These are phyloP conservation scores for Dactylellina parvicollis DNA, from an alignment of 2,329 filamentous ascomycete species.

Conservation along the genomic window DNA sequence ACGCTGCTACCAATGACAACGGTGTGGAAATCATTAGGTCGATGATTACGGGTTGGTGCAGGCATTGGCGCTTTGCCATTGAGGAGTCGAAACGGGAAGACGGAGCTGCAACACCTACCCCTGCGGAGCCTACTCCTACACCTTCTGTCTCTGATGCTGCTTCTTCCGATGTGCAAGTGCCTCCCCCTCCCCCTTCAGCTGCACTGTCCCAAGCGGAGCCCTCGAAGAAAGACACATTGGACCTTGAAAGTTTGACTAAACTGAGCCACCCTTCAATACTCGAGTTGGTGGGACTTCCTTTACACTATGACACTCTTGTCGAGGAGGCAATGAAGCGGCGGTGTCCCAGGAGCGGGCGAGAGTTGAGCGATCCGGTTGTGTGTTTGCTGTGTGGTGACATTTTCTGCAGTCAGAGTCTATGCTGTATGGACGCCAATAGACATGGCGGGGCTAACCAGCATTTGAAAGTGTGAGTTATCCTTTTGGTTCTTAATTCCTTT, in stretches of 20 bases:
- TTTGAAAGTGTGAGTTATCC: slow-evolving; percentile 75
- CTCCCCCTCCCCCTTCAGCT: neutral
- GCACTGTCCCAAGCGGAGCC: slow-evolving; percentile 60
- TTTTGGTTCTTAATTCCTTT: neutral
- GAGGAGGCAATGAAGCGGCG: slow-evolving; percentile 85
- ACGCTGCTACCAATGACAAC: slow-evolving; percentile 62
- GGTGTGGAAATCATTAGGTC: slow-evolving; percentile 63
- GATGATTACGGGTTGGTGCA: slow-evolving; percentile 63
- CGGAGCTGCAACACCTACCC: slow-evolving; percentile 23
- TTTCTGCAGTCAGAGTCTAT: slow-evolving; percentile 92
- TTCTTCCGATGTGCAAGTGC: neutral
- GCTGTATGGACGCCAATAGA: slow-evolving; percentile 76
- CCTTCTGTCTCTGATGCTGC: slow-evolving; percentile 25
- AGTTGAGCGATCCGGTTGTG: slow-evolving; percentile 87
- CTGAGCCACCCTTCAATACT: slow-evolving; percentile 84
- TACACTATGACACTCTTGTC: slow-evolving; percentile 89
- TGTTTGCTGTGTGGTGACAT: slow-evolving; percentile 97
- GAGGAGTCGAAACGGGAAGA: slow-evolving; percentile 56
- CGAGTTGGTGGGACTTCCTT: slow-evolving; percentile 89
- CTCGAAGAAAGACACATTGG: neutral
- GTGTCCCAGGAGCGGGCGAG: slow-evolving; percentile 90
- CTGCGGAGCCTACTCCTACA: slow-evolving; percentile 26
- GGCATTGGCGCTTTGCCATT: slow-evolving; percentile 51
- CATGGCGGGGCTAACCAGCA: slow-evolving; percentile 92
- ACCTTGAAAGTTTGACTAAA: slow-evolving; percentile 16